Base-by-base conservation (phyloP, 2,329 filamentous ascomycete species). In the Huntiella abstrusa region DNA sequence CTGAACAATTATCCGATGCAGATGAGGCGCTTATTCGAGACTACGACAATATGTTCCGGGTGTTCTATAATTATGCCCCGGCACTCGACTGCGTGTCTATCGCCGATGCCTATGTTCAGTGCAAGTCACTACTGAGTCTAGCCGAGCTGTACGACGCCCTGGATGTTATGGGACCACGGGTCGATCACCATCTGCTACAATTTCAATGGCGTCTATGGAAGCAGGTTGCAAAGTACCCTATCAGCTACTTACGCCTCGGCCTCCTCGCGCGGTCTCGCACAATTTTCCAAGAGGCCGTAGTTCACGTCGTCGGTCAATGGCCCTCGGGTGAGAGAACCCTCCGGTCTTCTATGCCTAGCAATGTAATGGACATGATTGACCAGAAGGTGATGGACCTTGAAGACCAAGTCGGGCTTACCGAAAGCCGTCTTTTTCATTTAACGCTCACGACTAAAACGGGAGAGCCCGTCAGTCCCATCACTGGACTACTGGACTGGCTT, bases 91-190 rank as follows among this genome's bases (percentile, higher is more conserved):
- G 75, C 19, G 71, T 91, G 59, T 93, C 91, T 59, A 93, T 96
- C 52, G 85, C 86, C 46, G 81, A 86, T 51, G 86, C 87, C 17
- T 95, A 95, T 58, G 79, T 91, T 38, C 85, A 95, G 62, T 94
- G 85, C 71, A 94, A 95, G 62, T 81, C 83, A 10, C 73, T 96
- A 2, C 72, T 96, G 36, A 75, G 77, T 10, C 70, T 95, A 13
- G 88, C 86, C n/a, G 87, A 95, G 62, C 84, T 91, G 66, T 95
- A 95, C 64, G 87, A 94, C 59, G 85, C 87, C 11, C 71, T 95
- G 10, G 70, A 78, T 28, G 85, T 95, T 12, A 85, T 92, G 6
- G 87, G 87, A 0, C 83, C 84, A 1, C 75, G 88, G 34, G 83
- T 95, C 39, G 88, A 95, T 61, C 87, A 96, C 63, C 88, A 96